These are phyloP conservation scores for Diaporthe sp. DNA, from an alignment of 2,329 filamentous ascomycete genomes.

Conservation along the genomic window DNA sequence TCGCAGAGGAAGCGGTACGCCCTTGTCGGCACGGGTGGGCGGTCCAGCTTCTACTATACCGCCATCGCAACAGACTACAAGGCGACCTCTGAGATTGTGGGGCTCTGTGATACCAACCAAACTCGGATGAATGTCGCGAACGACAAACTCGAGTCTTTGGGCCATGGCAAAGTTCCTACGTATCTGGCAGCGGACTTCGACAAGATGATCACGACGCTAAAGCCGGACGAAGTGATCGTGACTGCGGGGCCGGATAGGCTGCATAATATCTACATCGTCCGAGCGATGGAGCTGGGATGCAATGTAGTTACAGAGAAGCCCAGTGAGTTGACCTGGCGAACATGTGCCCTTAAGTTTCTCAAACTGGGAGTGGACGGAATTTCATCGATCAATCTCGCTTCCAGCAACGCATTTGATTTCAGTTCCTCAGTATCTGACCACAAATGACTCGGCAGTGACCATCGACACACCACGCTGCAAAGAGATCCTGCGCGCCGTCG, in stretches of 20 bases:
- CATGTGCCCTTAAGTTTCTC: too few species aligned
- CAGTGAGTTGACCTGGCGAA: constrained; percentile 46
- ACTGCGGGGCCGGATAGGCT: constrained; percentile 73
- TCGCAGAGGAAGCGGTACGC: constrained; percentile 61
- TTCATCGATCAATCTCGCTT: background rate
- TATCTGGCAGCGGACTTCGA: constrained; percentile 70
- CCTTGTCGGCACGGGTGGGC: constrained; percentile 70
- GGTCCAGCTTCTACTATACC: constrained; percentile 73
- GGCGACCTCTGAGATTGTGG: constrained; percentile 65
- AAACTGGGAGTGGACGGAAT: background rate
- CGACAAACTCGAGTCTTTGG: constrained; percentile 59
- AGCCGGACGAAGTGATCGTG: constrained; percentile 73
- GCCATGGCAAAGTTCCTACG: constrained; percentile 64
- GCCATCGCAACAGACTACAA: constrained; percentile 68
- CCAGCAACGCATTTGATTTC: too few species aligned
- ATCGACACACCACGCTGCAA: constrained; percentile 69
- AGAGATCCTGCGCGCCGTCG: constrained; percentile 68
- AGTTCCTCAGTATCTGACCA: background rate
- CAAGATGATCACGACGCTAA: constrained; percentile 68
- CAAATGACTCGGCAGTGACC: constrained; percentile 57
- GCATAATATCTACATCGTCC: constrained; percentile 72
- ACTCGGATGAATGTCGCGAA: constrained; percentile 72
- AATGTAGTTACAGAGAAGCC: constrained; percentile 75
- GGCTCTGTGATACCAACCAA: constrained; percentile 72
- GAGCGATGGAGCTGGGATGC: constrained; percentile 71